These are phyloP conservation scores for Trichomonascaceae sp. DNA, from an alignment of 1,139 yeast genomes.

Conservation along the genomic window DNA sequence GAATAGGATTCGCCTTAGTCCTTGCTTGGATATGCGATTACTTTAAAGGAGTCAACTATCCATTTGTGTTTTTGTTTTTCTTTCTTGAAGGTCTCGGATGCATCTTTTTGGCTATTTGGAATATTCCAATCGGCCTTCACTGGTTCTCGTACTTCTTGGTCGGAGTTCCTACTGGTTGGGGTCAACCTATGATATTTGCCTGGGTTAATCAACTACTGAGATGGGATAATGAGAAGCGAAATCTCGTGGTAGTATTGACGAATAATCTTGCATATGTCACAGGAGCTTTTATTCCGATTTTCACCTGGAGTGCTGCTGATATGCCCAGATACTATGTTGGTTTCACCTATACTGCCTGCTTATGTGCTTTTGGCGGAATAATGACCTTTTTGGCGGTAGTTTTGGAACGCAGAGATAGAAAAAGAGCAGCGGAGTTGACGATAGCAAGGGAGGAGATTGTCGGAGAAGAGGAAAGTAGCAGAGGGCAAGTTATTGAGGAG, in stretches of 20 bases:
- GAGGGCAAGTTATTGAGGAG: background rate
- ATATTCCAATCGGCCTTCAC: constrained; percentile 7
- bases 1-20: constrained; percentile 11
- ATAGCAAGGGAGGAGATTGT: background rate
- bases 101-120: constrained; percentile 8
- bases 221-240: constrained; percentile 11
- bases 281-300: constrained; percentile 21
- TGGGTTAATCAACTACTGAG: constrained; percentile 10
- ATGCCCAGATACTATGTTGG: constrained; percentile 46
- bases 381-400: constrained; percentile 26
- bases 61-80: constrained; percentile 1
- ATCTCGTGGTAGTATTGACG: constrained; percentile 7
- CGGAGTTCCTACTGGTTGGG: constrained; percentile 14
- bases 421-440: background rate
- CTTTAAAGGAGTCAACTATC: constrained; percentile 11
- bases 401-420: constrained; percentile 10
- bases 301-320: constrained; percentile 49
- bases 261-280: constrained; percentile 33
- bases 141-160: constrained; percentile 9
- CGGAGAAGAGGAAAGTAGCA: background rate
- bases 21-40: constrained; percentile 31
- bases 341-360: constrained; percentile 44
- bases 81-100: constrained; percentile 7
- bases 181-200: constrained; percentile 18
- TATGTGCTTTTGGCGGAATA: constrained; percentile 39